These are phyloP conservation scores for Teunomyces cretensis DNA, from an alignment of 805 yeast genomes.

Conservation along the genomic window DNA sequence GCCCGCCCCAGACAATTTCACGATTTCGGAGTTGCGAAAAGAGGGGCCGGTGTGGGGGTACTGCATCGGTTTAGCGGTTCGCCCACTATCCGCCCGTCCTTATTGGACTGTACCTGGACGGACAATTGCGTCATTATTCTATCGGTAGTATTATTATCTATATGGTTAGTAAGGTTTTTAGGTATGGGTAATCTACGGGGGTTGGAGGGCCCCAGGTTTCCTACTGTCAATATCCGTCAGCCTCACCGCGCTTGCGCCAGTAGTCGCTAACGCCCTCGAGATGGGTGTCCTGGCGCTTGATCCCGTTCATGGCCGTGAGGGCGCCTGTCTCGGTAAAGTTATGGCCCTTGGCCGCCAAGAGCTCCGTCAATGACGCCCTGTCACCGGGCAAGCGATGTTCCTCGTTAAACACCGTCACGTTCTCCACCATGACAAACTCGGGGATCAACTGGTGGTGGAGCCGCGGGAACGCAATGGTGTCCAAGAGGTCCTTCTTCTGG, in stretches of 20 bases:
- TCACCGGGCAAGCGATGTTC: slow-evolving; percentile 18
- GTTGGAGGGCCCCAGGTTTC: no score
- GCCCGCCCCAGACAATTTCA: not conserved
- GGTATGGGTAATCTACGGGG: no score
- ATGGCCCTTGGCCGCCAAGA: slow-evolving; percentile 49
- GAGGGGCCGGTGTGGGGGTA: slow-evolving; percentile 3
- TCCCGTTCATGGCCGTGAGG: slow-evolving; percentile 43
- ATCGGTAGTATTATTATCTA: no score
- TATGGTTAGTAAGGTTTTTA: no score
- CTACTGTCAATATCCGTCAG: slow-evolving; percentile 61
- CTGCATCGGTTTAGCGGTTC: not conserved
- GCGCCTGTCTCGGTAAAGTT: slow-evolving; percentile 33
- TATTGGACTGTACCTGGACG: not conserved
- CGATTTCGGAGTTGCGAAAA: not conserved
- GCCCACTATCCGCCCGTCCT: no score
- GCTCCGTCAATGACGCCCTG: slow-evolving; percentile 33
- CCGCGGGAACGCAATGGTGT: slow-evolving; percentile 76
- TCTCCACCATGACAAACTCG: slow-evolving; percentile 61
- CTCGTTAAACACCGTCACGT: slow-evolving; percentile 37
- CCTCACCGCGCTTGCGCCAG: slow-evolving; percentile 84
- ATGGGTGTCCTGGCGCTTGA: slow-evolving; percentile 41
- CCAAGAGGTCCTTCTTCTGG: slow-evolving; percentile 57
- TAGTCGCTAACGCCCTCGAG: slow-evolving; percentile 82
- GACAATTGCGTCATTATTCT: no score
- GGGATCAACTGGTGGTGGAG: slow-evolving; percentile 90